Base-by-base conservation (phyloP, 495 filamentous ascomycete species). In the Aspergillus cavernicola region DNA sequence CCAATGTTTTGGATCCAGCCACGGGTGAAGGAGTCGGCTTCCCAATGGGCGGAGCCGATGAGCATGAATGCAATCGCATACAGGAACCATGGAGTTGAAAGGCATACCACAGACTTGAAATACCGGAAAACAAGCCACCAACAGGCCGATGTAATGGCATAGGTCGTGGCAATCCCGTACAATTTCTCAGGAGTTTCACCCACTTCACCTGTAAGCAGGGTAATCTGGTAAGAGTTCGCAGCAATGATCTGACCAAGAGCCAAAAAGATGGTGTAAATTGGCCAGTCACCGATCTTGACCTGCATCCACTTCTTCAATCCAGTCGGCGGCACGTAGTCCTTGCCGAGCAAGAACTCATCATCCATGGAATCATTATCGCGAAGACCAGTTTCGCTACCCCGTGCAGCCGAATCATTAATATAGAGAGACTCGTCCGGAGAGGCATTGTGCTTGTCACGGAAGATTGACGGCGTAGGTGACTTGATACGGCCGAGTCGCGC, bases 201-300 rank as follows among this genome's bases (percentile, higher is more conserved):
- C n/a, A 82, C 73, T 56, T 85, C 76, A 18, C 85, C 85, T 0
- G 80, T 82, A 8, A 88, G 71, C 24, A 88, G 76, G 11, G 83
- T 85, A 56, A 88, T 81, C 59, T 88, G 85, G 62, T 87, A 88
- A 2, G 81, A 85, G 68, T 85, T 87, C 50, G 83, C 82, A 0
- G 85, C 83, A 28, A 88, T 80, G 57, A 88, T 80, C 58, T 88
- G 85, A 6, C 82, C 83, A 3, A 87, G 69, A 31, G 83, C 83
- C 1, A 75, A 59, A 40, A 88, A 69, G 57, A 90, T 71, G 3
- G 84, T 79, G 67, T 90, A 90, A 13, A 89, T 54, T 0, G 86
- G 86, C 86, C 86, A 90, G 56, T 87, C 82, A 10, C 69, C 71
- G 37, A 74, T 65, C 18, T 71, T 72, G 53, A 77, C 58, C 44